Percentiles rank a stretch among this genome's conserved stretches.
phyloP scores from a whole-genome alignment of 257 asterid genomes.

The Orobanche coerulescens region DNA sequence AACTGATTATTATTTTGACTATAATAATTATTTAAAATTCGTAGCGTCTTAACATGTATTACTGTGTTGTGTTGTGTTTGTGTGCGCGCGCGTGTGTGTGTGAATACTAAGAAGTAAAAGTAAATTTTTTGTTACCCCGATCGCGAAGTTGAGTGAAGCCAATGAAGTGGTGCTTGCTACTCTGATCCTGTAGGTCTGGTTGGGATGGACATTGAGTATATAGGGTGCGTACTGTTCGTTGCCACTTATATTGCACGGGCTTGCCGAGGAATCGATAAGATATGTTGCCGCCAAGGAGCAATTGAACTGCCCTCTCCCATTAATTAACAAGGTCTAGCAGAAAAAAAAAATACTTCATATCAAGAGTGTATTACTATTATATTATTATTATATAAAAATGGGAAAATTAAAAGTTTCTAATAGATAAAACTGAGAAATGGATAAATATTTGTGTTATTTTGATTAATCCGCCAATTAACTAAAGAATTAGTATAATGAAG shows the following conservation, averaged over 20 bases:
- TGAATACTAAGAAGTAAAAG: neutral
- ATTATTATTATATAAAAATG: no score
- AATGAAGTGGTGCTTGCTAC: slow-evolving; percentile 71
- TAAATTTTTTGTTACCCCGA: slow-evolving; percentile 43
- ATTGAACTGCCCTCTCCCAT: slow-evolving; percentile 85
- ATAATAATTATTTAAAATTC: no score
- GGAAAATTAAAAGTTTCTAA: no score
- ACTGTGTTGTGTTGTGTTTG: no score
- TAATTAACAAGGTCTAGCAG: slow-evolving; percentile 47
- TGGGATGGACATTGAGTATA: slow-evolving; percentile 53
- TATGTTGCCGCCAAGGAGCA: slow-evolving; percentile 65
- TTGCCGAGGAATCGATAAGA: slow-evolving; percentile 26
- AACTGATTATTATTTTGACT: no score
- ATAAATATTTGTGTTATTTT: no score
- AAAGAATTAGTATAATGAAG: no score
- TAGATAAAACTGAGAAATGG: no score
- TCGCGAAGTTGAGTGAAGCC: slow-evolving; percentile 72
- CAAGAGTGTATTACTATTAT: no score
- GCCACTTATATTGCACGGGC: slow-evolving; percentile 53
- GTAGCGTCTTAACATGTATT: no score
- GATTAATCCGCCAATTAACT: no score
- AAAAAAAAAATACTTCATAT: neutral
- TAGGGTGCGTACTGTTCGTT: slow-evolving; percentile 63
- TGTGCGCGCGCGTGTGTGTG: no score
- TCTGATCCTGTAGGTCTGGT: slow-evolving; percentile 74